A percentile compares a stretch with the other conserved stretches of the same genome.
phyloP scores from a whole-genome alignment of 2,329 filamentous ascomycete species.

The Pseudohalonectria lignicola region DNA sequence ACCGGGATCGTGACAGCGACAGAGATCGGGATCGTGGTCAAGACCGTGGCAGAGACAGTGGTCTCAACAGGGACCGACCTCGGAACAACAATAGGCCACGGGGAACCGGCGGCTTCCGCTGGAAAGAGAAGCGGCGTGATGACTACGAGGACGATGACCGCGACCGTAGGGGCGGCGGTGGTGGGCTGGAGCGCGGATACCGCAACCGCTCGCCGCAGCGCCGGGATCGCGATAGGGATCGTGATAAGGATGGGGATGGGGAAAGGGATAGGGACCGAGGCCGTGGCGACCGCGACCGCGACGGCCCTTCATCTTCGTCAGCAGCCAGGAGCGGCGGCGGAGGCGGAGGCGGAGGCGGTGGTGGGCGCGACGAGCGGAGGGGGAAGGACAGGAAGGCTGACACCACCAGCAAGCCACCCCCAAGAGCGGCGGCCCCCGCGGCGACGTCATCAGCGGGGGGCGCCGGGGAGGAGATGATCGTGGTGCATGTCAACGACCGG shows the following conservation, averaged over 20 bases:
- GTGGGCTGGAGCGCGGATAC: conserved; percentile 42
- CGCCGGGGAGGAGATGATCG: conserved; percentile 67
- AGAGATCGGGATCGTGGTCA: conserved; percentile 5
- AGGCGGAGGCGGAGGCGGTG: conserved; percentile 13
- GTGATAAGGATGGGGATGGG: conserved; percentile 18
- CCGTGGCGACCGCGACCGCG: conserved; percentile 25
- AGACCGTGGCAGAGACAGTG: conserved; percentile 9
- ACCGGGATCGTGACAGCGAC: conserved; percentile 10
- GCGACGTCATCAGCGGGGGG: conserved; percentile 13
- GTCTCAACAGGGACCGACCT: conserved; percentile 16
- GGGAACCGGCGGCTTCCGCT: conserved; percentile 40
- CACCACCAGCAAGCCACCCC: conserved; percentile 18
- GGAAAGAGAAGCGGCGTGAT: conserved; percentile 44
- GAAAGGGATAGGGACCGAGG: conserved; percentile 19
- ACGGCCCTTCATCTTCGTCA: too few species aligned
- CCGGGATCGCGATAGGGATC: conserved; percentile 13
- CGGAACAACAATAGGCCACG: conserved; percentile 21
- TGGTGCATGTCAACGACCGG: conserved; percentile 90
- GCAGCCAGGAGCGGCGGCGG: conserved; percentile 12
- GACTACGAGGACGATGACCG: conserved; percentile 24
- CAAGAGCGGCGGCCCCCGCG: conserved; percentile 15
- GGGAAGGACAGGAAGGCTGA: conserved; percentile 15
- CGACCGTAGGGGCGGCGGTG: conserved; percentile 15
- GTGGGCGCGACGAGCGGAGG: conserved; percentile 14
- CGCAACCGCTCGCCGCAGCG: conserved; percentile 28